Base-by-base conservation (phyloP, 1,284 basidiomycete species). In the Sphaerobolus stellatus region DNA sequence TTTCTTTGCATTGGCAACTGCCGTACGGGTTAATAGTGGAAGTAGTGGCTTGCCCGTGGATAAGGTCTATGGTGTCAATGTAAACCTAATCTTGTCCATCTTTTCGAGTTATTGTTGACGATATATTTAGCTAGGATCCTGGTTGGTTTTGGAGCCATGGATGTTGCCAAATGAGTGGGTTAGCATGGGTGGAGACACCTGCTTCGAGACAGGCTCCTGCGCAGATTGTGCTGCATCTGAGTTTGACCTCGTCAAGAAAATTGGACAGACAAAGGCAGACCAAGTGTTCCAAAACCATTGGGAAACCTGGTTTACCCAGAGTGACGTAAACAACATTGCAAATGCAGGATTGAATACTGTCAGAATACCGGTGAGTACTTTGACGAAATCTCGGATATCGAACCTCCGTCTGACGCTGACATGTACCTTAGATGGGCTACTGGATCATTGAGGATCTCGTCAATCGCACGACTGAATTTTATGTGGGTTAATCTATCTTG, bases 361-460 rank as follows among this genome's bases (percentile, higher is more conserved):
- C 58, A 81, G 89, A 20, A 75, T 91, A 61, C 88, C 88, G 1
- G 86, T 88, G 60, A 54, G 83, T 65, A 3, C 4, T 31, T 28
- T 22, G 27, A 29, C 22, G 33, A 24, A 44, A 4, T 31, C 22
- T 14, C 43, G 16, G 6, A 6, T 28, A 1, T 13, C 34, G n/a
- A n/a, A n/a, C 30, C 33, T 46, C 18, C 31, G n/a, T 38, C 6
- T 29, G 28, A 13, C 20, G 41, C 14, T 22, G 25, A 24, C n/a
- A 4, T 36, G 22, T 29, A 25, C 45, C 25, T 27, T 36, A 89
- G 86, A 77, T 91, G 24, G 88, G 89, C 0, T 92, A 85, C 64
- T 92, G 89, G 89, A 84, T 91, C 44, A 71, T 91, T 14, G 89
- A 91, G 65, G 74, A 72, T 6, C 71, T 91, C 6, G 88, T 91